Evolutionary conservation across 257 asterid genomes (phyloP), one percentile per base, ranked within the genome.

Genomic region (Lycium ferocissimum): DNA sequence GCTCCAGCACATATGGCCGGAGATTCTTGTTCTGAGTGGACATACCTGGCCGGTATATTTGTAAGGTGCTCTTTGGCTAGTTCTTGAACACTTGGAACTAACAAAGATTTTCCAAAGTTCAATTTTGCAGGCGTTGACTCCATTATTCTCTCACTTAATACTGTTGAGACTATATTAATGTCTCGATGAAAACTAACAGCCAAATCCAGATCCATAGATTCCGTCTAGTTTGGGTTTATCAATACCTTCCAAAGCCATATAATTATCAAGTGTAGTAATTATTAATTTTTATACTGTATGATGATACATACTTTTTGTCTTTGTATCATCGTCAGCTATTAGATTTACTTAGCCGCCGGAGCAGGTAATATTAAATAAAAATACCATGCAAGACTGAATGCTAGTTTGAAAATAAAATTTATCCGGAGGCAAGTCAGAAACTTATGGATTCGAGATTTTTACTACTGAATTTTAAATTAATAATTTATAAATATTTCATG

Each of bases 11-110:
- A 56, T 54, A 79, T 45, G 22, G 18, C 35, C 69, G 75, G 86
- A 72, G 86, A 59, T 12, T 86, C 88, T 61, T 75, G 87, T n/a
- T 87, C 86, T 17, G 53, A 62, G 15, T 66, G 91, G 17, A 85
- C 78, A 43, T 90, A 91, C 9, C 90, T 85, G 7, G 78, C 83
- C 35, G 94, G 95, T 82, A 92, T 63, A 38, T 80, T 86, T 26
- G 84, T 9, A 15, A 86, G 62, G 12, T 83, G 62, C 18, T 85
- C 84, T 80, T 87, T 85, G 18, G 91, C 86, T 5, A 92, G 89
- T 70, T 90, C 92, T 72, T 90, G 93, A 45, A 90, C 95, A 73
- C 92, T 89, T 1, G 95, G 95, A 22, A 91, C 94, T 73, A 87
- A 54, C 38, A 88, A 81, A 13, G 95, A 90, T 18, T 83, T 88